Evolutionary conservation across 257 asterid genomes (phyloP), one percentile per base, ranked within the genome.

Genomic region (Mentha longifolia): DNA sequence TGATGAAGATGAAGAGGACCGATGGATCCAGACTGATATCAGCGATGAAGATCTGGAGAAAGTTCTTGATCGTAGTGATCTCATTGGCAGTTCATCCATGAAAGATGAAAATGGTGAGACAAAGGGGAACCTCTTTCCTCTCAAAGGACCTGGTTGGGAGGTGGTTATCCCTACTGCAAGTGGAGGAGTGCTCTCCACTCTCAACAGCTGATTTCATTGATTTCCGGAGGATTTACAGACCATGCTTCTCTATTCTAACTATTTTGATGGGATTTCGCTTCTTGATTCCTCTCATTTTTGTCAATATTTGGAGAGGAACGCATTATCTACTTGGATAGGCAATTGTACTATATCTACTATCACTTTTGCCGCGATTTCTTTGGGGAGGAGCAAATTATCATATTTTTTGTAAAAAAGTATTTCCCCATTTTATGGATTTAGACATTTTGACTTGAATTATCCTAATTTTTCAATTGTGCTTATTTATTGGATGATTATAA

Each of bases 131-230:
- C 75, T 52, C 57, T 31, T 84, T 76, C 95, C 98, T 67, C 87
- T 83, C 10, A 85, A 86, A 78, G 99, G 99, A 37, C 96, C 99
- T n/a, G 99, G 98, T n/a, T 95, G 99, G 99, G 99, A 95, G 86
- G 98, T 95, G 45, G 94, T 95, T 49, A 42, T 92, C 19, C 98
- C 97, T 6, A 83, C 85, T 49, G 81, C 89, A 16, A 71, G 88
- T 45, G 98, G 97, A 39, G 97, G 99, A 65, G 49, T 92, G 88
- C 97, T 95, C 31, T 88, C 97, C 64, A 81, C 95, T 31, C 87
- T 94, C 50, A 88, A 67, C 89, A 84, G 92, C 79, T 89, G 75
- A 77, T 65, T 2, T 7, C 71, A 45, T n/a, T 57, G 42, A 15
- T 67, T 42, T 39, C 45, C 1, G 39, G 39, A 6, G 16, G 58